phyloP scores from a whole-genome alignment of 495 filamentous ascomycete genomes.

The Delitschia confertaspora region DNA sequence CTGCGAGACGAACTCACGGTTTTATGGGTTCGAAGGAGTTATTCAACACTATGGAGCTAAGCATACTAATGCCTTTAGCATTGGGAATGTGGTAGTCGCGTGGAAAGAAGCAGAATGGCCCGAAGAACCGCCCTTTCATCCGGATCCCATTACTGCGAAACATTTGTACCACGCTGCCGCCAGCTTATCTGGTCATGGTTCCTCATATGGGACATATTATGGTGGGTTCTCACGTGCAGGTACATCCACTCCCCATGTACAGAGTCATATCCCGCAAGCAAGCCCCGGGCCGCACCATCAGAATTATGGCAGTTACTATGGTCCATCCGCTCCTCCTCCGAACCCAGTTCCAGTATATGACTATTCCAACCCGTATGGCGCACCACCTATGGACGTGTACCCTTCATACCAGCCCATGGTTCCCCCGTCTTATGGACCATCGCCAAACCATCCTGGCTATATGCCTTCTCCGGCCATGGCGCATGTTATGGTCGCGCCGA shows the following conservation, averaged over 20 bases:
- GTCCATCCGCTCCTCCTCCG: conserved; percentile 32
- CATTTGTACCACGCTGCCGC: conserved; percentile 29
- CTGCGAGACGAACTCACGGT: conserved; percentile 52
- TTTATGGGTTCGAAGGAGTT: conserved; percentile 65
- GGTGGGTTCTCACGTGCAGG: conserved; percentile 34
- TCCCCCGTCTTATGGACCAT: conserved; percentile 10
- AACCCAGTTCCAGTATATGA: conserved; percentile 13
- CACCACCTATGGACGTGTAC: conserved; percentile 14
- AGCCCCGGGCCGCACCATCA: conserved; percentile 37
- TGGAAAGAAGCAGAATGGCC: conserved; percentile 73
- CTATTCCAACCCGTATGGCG: conserved; percentile 15
- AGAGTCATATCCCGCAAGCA: conserved; percentile 30
- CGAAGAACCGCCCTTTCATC: conserved; percentile 57
- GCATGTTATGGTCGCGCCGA: conserved; percentile 3
- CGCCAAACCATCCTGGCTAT: conserved; percentile 9
- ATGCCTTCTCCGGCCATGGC: conserved; percentile 13
- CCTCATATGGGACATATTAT: conserved; percentile 26
- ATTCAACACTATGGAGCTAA: conserved; percentile 76
- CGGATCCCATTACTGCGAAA: conserved; percentile 42
- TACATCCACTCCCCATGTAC: conserved; percentile 26
- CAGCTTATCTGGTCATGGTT: conserved; percentile 2
- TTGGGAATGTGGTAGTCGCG: conserved; percentile 58
- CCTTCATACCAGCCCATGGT: conserved; percentile 12
- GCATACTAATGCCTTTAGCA: conserved; percentile 58
- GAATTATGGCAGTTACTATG: conserved; percentile 36